phyloP scores from a whole-genome alignment of 2,329 filamentous ascomycete species.

The Pestalotiopsis fici region DNA sequence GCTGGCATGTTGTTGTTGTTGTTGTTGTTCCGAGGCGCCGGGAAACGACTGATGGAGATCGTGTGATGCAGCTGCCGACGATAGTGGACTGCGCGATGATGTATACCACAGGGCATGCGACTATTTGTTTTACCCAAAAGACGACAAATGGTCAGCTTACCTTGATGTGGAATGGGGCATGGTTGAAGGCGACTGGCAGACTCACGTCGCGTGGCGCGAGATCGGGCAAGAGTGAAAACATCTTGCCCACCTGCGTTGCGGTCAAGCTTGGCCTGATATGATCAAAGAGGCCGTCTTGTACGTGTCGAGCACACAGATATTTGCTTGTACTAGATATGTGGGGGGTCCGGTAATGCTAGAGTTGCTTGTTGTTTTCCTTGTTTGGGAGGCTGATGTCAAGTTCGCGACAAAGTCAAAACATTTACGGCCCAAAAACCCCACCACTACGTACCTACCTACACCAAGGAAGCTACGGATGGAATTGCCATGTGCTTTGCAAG shows the following conservation, averaged over 20 bases:
- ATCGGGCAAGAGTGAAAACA: constrained; percentile 66
- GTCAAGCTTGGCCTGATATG: neutral
- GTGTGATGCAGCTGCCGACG: constrained; percentile 22
- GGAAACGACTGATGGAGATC: constrained; percentile 33
- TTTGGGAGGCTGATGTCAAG: neutral
- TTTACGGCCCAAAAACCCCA: neutral
- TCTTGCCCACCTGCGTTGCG: constrained; percentile 28
- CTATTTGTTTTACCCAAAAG: too few relatives aligned
- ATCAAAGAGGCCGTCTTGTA: neutral
- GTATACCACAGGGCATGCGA: constrained; percentile 76
- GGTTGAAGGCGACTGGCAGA: constrained; percentile 7
- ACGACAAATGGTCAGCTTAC: neutral
- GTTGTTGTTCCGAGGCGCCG: too few relatives aligned
- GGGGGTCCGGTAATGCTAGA: neutral
- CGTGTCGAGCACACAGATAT: too few relatives aligned
- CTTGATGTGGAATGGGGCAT: neutral
- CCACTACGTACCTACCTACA: neutral
- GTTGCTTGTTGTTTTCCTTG: neutral
- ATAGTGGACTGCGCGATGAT: constrained; percentile 54
- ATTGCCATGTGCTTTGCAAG: neutral
- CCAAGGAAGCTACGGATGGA: neutral
- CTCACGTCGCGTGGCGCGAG: constrained; percentile 72
- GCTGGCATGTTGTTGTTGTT: constrained; percentile 17
- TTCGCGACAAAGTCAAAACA: neutral
- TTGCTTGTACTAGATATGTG: too few relatives aligned